Evolutionary conservation across 352 stramenopile genomes (phyloP).

Genomic region (Globisporangium barbulae): DNA sequence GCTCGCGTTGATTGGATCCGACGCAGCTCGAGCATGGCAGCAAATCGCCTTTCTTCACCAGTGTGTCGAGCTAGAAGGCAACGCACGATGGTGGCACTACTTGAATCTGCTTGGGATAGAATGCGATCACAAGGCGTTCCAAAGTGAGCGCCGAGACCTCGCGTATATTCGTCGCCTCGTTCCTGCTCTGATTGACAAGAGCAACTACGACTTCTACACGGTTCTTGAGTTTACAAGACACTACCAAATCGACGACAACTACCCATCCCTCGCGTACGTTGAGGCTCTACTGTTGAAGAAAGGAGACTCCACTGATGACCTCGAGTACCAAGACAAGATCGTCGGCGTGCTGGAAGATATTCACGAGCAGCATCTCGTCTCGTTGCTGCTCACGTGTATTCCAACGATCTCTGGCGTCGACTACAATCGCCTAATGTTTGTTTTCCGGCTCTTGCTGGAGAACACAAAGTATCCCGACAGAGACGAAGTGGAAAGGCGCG

Average conservation of each 20-base stretch:
- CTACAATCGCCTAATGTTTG: constrained; percentile 71
- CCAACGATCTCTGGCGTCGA: constrained; percentile 47
- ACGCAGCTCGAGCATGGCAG: constrained; percentile 74
- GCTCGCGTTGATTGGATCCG: constrained; percentile 63
- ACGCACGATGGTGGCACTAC: constrained; percentile 83
- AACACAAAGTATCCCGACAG: constrained; percentile 50
- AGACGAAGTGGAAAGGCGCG: constrained; percentile 56
- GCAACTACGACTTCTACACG: constrained; percentile 77
- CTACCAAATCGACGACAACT: constrained; percentile 83
- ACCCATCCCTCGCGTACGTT: constrained; percentile 62
- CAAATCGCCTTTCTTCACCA: constrained; percentile 80
- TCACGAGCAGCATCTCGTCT: constrained; percentile 59
- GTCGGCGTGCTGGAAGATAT: constrained; percentile 77
- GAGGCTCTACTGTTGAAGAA: constrained; percentile 53
- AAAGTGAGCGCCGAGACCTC: constrained; percentile 63
- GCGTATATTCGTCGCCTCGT: constrained; percentile 66
- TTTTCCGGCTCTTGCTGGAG: constrained; percentile 66
- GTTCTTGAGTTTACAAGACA: constrained; percentile 79
- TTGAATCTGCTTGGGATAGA: constrained; percentile 72
- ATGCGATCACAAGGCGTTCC: constrained; percentile 76
- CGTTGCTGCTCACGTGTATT: constrained; percentile 56
- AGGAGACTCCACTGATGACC: constrained; percentile 10
- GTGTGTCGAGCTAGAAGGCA: constrained; percentile 76
- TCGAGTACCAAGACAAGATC: constrained; percentile 78
- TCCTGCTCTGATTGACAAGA: constrained; percentile 54